Base-by-base conservation (phyloP, 352 stramenopile species). In the Globisporangium mamillatum region DNA sequence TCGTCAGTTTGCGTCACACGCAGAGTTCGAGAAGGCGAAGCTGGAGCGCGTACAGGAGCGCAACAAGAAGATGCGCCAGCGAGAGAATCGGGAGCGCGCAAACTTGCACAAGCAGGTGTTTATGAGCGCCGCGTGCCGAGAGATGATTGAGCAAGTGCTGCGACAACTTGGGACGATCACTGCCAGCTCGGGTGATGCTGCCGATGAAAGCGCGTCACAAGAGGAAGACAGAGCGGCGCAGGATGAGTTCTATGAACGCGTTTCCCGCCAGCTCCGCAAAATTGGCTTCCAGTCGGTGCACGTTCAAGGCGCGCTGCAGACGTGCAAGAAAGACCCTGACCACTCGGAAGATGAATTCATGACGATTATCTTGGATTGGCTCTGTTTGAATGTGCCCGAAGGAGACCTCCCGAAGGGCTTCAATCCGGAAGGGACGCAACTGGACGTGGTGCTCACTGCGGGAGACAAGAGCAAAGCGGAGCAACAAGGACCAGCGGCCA, bases 81-180 rank as follows among this genome's bases (percentile, higher is more conserved):
- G 94, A n/a, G 93, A 98, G 80, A 97, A 95, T 57, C 84, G 93
- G 44, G 86, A 97, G 63, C 91, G 92, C 75, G 93, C 94, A 8
- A 98, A 98, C 75, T 71, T 86, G 44, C 75, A 87, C 36, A 92
- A 91, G 68, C 75, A 81, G 24, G 93, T 99, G 16, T 96, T 97
- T 72, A 97, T 99, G 90, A 93, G 82, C 64, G 88, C 88, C 0
- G 64, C 79, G 22, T 92, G 96, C 52, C 77, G 96, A 41, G 84
- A 91, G 36, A 74, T 92, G 56, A 97, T 99, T 67, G 91, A 98
- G 75, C 73, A 68, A 2, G 78, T 98, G 34, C 72, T 97, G 65
- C 80, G 70, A 46, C 69, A 82, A 2, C 46, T 93, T 5, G 80
- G 79, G 2, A 70, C 65, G 1, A 72, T 75, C 57, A 53, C 72